Evolutionary conservation across 73 alveolate species (phyloP).

Genomic region (Stentor coeruleus): DNA sequence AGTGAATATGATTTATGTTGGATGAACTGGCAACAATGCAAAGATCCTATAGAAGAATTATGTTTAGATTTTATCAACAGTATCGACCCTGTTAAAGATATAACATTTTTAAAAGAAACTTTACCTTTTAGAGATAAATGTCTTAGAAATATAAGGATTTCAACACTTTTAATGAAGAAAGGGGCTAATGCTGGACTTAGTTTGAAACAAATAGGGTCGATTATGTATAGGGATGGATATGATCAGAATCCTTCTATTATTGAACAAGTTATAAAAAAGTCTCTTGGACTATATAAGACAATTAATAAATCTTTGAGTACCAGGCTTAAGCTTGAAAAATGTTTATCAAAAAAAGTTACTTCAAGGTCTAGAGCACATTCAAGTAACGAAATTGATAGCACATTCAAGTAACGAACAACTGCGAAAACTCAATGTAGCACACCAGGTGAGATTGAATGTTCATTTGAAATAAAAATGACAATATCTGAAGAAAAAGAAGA

Average conservation of each 20-base stretch:
- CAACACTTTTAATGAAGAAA: constrained; percentile 72
- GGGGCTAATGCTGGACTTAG: constrained; percentile 90
- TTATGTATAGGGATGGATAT: background rate
- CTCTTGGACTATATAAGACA: background rate
- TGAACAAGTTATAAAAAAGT: background rate
- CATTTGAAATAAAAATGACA: background rate
- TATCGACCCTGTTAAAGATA: constrained; percentile 78
- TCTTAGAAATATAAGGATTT: constrained; percentile 80
- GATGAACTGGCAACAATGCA: constrained; percentile 92
- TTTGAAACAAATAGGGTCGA: constrained; percentile 65
- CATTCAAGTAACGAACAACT: background rate
- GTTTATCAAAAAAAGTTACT: background rate
- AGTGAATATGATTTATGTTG: constrained; percentile 90
- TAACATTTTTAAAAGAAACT: constrained; percentile 63
- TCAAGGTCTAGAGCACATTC: background rate
- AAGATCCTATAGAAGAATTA: constrained; percentile 61
- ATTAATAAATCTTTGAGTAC: background rate
- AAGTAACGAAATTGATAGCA: background rate
- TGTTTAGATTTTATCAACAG: constrained; percentile 65
- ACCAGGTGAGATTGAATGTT: background rate
- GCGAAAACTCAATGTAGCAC: too few relatives aligned
- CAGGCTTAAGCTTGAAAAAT: background rate
- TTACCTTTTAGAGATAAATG: constrained; percentile 86
- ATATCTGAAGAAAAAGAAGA: background rate
- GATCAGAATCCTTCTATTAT: background rate